Evolutionary conservation across 345 rosid species (phyloP).

Genomic region (Eucalyptus erythrocorys): DNA sequence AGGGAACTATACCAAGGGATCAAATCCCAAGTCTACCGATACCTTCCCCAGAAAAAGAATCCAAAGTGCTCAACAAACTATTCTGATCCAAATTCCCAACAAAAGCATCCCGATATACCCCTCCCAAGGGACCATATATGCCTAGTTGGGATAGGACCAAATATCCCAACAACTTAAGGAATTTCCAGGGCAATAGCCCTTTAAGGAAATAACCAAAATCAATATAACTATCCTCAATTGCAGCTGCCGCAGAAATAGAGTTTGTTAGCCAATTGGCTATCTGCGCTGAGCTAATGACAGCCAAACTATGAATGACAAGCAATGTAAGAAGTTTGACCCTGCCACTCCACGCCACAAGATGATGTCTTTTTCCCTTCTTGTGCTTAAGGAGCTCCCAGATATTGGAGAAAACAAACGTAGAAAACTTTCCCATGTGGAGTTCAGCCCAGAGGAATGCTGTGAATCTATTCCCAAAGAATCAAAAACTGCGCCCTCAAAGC

Average conservation of each 20-base stretch:
- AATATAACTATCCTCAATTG: conserved; percentile 96
- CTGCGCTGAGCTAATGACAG: not conserved
- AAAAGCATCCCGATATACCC: conserved; percentile 87
- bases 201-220: conserved; percentile 95
- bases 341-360: too few species aligned
- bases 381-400: too few species aligned
- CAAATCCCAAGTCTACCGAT: conserved; percentile 94
- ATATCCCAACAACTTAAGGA: conserved; percentile 72
- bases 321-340: too few species aligned
- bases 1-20: conserved; percentile 94
- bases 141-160: conserved; percentile 90
- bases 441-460: too few species aligned
- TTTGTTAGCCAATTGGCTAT: not conserved
- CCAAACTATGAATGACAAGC: not conserved
- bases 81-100: conserved; percentile 86
- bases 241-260: conserved; percentile 51
- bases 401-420: too few species aligned
- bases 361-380: too few species aligned
- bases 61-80: conserved; percentile 79
- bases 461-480: too few species aligned
- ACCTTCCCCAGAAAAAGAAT: conserved; percentile 95
- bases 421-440: too few species aligned
- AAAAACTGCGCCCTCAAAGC: conserved; percentile 40
- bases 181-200: conserved; percentile 86
- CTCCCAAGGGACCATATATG: conserved; percentile 84